Evolutionary conservation across 768 basidiomycete genomes (phyloP), one percentile per base, ranked within the genome.

Genomic region (Phlebiopsis gigantea): DNA sequence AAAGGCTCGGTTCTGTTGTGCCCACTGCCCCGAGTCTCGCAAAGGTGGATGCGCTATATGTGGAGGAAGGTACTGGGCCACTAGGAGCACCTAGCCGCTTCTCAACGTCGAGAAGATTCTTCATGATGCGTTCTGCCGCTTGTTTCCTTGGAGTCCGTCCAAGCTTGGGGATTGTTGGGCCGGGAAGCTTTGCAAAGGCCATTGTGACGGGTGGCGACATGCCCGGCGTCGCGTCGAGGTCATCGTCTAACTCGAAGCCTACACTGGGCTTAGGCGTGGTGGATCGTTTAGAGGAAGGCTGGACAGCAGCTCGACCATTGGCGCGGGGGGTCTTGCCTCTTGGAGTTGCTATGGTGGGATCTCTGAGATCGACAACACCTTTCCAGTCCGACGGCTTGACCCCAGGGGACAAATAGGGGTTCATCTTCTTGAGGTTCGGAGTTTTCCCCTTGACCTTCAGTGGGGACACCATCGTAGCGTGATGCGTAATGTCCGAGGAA

Each of bases 291-390:
- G 61, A 24, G 8, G 48, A 15, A n/a, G 2, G 58, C 45, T 4
- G 54, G 43, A 8, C 29, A 19, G 0, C 30, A 14, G 10, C 22
- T n/a, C 42, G 46, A 46, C 28, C 22, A 43, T 57, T 57, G 30
- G 43, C 47, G 17, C 57, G 46, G 26, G 61, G 48, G 43, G 57
- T 52, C 24, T 59, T 51, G 15, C 53, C 29, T 54, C 67, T 72
- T 19, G 79, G 80, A 17, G 81, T 81, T 21, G 72, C 63, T 17
- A 79, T 71, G 26, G 76, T 74, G 5, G 83, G 78, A 57, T 82
- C 81, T 17, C 78, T 76, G 2, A 91, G 78, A 69, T 95, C 82
- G 30, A 91, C 85, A 30, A 93, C 70, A 9, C 89, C 89, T 63
- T 80, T 80, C 88, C 88, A 90, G 15, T 83, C 71, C 9, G 72